Conservation (phyloP, 2,329 filamentous ascomycete species). For the Penicillium paneum region DNA sequence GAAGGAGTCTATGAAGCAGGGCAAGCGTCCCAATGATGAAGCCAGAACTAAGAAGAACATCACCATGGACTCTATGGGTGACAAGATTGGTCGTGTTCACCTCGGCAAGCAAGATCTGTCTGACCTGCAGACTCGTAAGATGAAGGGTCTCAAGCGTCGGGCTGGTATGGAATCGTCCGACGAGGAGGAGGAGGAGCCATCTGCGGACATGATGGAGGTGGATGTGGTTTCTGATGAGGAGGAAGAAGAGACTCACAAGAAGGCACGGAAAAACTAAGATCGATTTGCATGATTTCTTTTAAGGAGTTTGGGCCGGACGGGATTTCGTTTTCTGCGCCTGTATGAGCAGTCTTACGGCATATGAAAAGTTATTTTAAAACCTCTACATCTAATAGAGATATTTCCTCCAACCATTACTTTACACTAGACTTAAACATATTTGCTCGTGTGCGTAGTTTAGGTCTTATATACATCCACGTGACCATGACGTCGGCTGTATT, state of each 20-base stretch:
- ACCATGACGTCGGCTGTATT: conserved; percentile 32
- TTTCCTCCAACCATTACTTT: conserved; percentile 2
- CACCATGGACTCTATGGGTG: conserved; percentile 82
- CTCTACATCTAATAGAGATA: conserved; percentile 7
- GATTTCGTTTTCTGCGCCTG: conserved; percentile 24
- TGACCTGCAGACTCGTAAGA: conserved; percentile 91
- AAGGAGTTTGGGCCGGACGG: conserved; percentile 26
- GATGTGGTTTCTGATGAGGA: conserved; percentile 32
- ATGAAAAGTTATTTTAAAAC: conserved; percentile 20
- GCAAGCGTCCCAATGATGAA: conserved; percentile 59
- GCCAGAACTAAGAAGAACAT: conserved; percentile 90
- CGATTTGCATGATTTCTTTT: conserved; percentile 22
- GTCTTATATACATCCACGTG: conserved; percentile 26
- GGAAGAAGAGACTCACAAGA: conserved; percentile 28
- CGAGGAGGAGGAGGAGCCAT: conserved; percentile 51
- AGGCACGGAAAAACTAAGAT: conserved; percentile 30
- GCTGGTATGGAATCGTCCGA: conserved; percentile 58
- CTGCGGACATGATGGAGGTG: conserved; percentile 49
- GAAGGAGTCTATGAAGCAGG: conserved; percentile 88
- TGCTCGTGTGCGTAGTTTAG: not conserved
- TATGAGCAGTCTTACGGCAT: conserved; percentile 22
- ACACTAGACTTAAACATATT: not conserved
- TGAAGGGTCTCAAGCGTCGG: conserved; percentile 94
- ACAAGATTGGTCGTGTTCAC: conserved; percentile 94
- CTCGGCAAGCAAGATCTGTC: conserved; percentile 83